Evolutionary conservation across 768 basidiomycete species (phyloP).

Genomic region (Lentinus brumalis): DNA sequence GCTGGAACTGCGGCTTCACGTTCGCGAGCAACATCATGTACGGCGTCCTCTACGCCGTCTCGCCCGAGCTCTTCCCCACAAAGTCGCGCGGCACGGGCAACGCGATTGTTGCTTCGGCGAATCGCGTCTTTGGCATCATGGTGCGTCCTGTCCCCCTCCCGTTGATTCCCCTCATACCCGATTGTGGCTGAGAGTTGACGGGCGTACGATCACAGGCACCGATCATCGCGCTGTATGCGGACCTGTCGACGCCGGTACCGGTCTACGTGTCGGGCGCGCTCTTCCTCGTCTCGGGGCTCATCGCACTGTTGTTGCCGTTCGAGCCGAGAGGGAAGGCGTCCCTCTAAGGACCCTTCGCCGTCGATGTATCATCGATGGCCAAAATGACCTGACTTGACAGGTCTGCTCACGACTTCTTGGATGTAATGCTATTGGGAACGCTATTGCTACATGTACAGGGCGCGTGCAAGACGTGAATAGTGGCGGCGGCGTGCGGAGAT

Average conservation of each 20-base stretch:
- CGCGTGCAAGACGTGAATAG: neutral
- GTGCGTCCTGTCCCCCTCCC: constrained; percentile 30
- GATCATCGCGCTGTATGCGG: constrained; percentile 51
- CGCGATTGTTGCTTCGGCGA: constrained; percentile 52
- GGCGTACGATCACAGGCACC: constrained; percentile 38
- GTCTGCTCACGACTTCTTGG: no score
- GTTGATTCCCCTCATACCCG: neutral
- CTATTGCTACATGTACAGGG: neutral
- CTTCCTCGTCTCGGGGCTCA: constrained; percentile 50
- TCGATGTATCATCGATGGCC: neutral
- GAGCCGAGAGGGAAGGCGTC: constrained; percentile 60
- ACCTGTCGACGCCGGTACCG: constrained; percentile 50
- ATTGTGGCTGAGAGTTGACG: neutral
- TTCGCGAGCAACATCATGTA: constrained; percentile 63
- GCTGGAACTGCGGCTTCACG: constrained; percentile 60
- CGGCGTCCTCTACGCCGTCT: constrained; percentile 43
- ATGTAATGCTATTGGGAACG: no score
- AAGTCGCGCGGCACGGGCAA: constrained; percentile 58
- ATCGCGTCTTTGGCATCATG: constrained; percentile 63
- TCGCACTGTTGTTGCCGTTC: constrained; percentile 54
- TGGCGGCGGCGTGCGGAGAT: no score
- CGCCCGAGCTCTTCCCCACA: constrained; percentile 57
- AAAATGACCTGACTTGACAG: neutral
- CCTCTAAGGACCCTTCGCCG: constrained; percentile 28
- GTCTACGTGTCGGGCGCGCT: constrained; percentile 57